Percentiles rank a stretch among this genome's conserved stretches.
Evolutionary conservation across 2,329 filamentous ascomycete species (phyloP).

Genomic region (Claviceps sorghi): DNA sequence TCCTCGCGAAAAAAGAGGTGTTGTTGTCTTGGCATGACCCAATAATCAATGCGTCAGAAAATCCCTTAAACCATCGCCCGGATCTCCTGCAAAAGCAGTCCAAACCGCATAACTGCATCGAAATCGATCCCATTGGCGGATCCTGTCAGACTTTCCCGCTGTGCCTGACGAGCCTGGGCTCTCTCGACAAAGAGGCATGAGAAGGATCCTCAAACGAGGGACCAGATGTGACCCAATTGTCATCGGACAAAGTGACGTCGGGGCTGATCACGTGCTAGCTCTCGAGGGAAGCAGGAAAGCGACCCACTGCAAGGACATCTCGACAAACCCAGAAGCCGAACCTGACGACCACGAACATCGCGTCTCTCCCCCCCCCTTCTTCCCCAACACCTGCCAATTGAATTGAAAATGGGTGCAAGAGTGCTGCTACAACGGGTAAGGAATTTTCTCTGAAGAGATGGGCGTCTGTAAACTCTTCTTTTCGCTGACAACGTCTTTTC

Average conservation of each 20-base stretch:
- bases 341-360: constrained; percentile 13
- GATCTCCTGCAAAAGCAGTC: no score
- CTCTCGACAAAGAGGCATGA: no score
- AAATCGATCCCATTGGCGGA: no score
- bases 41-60: no score
- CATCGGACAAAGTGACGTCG: constrained; percentile 3
- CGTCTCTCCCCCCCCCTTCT: neutral
- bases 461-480: constrained; percentile 6
- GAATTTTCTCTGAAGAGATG: neutral
- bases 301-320: constrained; percentile 3
- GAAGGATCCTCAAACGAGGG: neutral
- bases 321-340: constrained; percentile 2
- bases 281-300: constrained; percentile 5
- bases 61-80: no score
- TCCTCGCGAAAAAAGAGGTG: no score
- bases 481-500: constrained; percentile 11
- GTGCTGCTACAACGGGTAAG: constrained; percentile 42
- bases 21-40: no score
- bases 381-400: constrained; percentile 27
- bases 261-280: constrained; percentile 3
- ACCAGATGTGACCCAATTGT: neutral
- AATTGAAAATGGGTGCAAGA: constrained; percentile 40
- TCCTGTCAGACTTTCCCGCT: no score
- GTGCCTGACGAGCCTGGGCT: no score
- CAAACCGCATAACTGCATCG: no score